Base-by-base conservation (phyloP, 106 monocot species). In the Acanthochlamys bracteata region DNA sequence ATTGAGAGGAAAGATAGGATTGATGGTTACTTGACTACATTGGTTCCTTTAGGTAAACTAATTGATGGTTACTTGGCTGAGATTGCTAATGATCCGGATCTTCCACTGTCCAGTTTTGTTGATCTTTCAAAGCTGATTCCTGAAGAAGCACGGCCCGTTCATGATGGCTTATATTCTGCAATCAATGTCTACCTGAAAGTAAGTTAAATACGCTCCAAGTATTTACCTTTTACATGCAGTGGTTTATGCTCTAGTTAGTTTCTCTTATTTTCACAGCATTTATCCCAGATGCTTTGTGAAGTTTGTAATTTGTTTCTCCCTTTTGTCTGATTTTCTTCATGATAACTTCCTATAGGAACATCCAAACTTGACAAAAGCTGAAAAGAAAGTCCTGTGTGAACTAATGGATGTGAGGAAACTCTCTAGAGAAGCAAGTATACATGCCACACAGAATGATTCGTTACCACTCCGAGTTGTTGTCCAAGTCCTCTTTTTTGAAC, bases 401-500 rank as follows among this genome's bases (percentile, higher is more conserved):
- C 55, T 92, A 41, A 74, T 92, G 62, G 76, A 92, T 41, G 78
- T 78, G 49, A 80, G 78, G 74, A 92, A 82, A 57, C 86, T 92
- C 22, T 84, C 91, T 1, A 24, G 75, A 11, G 86, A 84, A 22
- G 86, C 91, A 16, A 71, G 73, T 56, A 71, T 69, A 61, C 91
- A 92, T 54, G 83, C 81, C 4, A 80, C 81, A 26, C 83, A 92
- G 43, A 92, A 86, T 14, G 91, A 92, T 1, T 63, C 78, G 4
- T 80, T 92, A 41, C 91, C 91, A 4, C 86, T 92, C 23, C 73
- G 86, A 20, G 57, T 81, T 13, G 79, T 86, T 7, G 91, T 86
- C n/a, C 91, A 84, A 60, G 78, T 90, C 71, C 83, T 90, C 68
- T 90, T 80, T 70, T 83, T 90, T 53, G 86, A 90, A 70, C 90